Evolutionary conservation across 2,329 filamentous ascomycete genomes (phyloP).

Genomic region (Chaetomium olivaceum): DNA sequence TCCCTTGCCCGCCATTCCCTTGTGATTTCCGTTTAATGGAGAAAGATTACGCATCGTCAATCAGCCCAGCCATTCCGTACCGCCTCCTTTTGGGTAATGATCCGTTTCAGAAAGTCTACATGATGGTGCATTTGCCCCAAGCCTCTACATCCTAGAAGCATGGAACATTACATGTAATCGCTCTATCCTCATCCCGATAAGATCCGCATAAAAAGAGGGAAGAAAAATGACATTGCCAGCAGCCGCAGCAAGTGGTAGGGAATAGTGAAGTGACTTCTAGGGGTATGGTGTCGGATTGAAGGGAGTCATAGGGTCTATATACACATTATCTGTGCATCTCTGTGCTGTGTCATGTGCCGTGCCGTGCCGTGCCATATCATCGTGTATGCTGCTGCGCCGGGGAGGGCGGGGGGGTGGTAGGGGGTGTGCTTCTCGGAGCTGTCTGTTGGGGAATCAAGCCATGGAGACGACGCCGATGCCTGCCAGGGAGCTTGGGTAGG

Average conservation of each 20-base stretch:
- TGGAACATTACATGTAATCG: slow-evolving; percentile 35
- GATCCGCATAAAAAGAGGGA: slow-evolving; percentile 22
- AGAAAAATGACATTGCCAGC: slow-evolving; percentile 26
- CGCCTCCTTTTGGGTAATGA: slow-evolving; percentile 26
- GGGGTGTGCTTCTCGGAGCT: slow-evolving; percentile 19
- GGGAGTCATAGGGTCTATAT: slow-evolving; percentile 32
- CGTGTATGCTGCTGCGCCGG: slow-evolving; percentile 20
- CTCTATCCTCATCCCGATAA: slow-evolving; percentile 33
- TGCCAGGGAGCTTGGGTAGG: slow-evolving; percentile 12
- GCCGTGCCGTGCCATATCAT: slow-evolving; percentile 24
- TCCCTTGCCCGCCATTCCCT: slow-evolving; percentile 7
- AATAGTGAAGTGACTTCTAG: slow-evolving; percentile 33
- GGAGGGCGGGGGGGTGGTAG: slow-evolving; percentile 19
- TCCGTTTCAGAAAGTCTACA: slow-evolving; percentile 33
- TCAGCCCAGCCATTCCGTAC: slow-evolving; percentile 22
- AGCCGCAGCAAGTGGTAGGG: slow-evolving; percentile 22
- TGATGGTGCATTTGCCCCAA: slow-evolving; percentile 34
- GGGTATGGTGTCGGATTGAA: slow-evolving; percentile 31
- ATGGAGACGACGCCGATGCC: slow-evolving; percentile 21
- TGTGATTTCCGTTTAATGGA: slow-evolving; percentile 32
- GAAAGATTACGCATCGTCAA: slow-evolving; percentile 26
- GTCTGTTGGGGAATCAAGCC: slow-evolving; percentile 11
- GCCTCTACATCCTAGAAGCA: slow-evolving; percentile 29
- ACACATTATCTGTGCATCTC: slow-evolving; percentile 34
- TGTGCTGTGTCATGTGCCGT: slow-evolving; percentile 29